Evolutionary conservation across 805 yeast genomes (phyloP).

Genomic region (Tetrapisispora pingtungensis): DNA sequence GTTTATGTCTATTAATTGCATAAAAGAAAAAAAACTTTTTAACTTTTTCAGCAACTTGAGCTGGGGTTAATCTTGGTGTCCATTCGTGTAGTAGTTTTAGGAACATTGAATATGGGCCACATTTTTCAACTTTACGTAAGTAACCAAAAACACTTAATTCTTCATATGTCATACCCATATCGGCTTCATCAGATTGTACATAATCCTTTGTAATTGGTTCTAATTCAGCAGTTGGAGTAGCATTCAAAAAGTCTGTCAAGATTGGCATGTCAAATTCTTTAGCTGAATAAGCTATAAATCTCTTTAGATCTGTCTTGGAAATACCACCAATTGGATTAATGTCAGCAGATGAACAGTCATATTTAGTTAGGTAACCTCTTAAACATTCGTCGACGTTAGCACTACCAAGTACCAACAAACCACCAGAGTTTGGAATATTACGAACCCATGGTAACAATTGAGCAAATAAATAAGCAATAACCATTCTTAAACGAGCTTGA

Average conservation of each 20-base stretch:
- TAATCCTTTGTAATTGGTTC: conserved; percentile 91
- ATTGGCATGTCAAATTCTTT: conserved; percentile 64
- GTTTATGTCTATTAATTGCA: conserved; percentile 92
- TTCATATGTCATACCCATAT: conserved; percentile 97
- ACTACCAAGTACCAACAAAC: conserved; percentile 83
- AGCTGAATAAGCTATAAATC: conserved; percentile 75
- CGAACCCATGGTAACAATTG: conserved; percentile 94
- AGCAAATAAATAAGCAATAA: conserved; percentile 84
- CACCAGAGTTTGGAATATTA: conserved; percentile 47
- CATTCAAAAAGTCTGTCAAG: conserved; percentile 66
- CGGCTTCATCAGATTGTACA: conserved; percentile 92
- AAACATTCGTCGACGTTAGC: conserved; percentile 97
- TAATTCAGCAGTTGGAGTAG: conserved; percentile 95
- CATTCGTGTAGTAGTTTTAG: conserved; percentile 82
- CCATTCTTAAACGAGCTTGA: conserved; percentile 95
- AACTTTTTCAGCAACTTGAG: conserved; percentile 83
- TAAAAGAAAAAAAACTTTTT: conserved; percentile 87
- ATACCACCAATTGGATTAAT: conserved; percentile 98
- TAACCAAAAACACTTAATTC: conserved; percentile 87
- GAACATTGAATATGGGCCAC: conserved; percentile 96
- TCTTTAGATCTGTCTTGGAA: conserved; percentile 84
- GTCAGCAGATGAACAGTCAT: conserved; percentile 96
- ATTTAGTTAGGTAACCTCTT: conserved; percentile 91
- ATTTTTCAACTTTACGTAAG: conserved; percentile 81
- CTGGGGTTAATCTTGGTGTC: conserved; percentile 77